Base-by-base conservation (phyloP, 352 stramenopile species). In the Globisporangium mamillatum region DNA sequence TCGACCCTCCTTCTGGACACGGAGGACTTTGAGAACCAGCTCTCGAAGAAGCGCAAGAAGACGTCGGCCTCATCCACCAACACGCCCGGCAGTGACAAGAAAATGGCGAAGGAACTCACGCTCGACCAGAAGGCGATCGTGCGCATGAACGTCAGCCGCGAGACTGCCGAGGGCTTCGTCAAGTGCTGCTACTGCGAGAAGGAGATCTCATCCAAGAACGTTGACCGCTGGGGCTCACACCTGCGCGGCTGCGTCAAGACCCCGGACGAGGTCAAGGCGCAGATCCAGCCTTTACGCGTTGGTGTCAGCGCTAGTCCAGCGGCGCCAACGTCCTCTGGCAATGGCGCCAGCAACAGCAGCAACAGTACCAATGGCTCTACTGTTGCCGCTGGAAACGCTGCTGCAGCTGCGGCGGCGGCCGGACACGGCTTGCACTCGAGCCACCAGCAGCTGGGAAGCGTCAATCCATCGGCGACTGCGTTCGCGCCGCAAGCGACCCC, bases 171-270 rank as follows among this genome's bases (percentile, higher is more conserved):
- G 10, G 84, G 81, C 22, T 50, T 77, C 36, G 77, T 91, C 71
- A 94, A 91, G 75, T 94, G 86, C 73, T 82, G 74, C 72, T 92
- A 90, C 74, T 94, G 86, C 71, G 82, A 90, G 54, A 94, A 94
- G 70, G 86, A 94, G 70, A 94, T 94, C 70, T 77, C 86, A 57
- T 90, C 81, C 50, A 89, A 88, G 67, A 94, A 94, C 67, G 79
- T 94, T 1, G 86, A 94, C 61, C 86, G 86, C 20, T 94, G 86
- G 86, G 86, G 82, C 14, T 94, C 86, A 36, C 86, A 94, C 62
- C 61, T 94, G 66, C 86, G 86, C 25, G 83, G 84, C 18, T 94
- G 86, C 68, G 57, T 80, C 60, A 92, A 92, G 72, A 90, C 86
- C 12, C 84, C 84, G 2, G 86, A 92, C 32, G 84, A 92, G 29